phyloP scores from a whole-genome alignment of 1,284 basidiomycete genomes.

The Chalciporus sp. region DNA sequence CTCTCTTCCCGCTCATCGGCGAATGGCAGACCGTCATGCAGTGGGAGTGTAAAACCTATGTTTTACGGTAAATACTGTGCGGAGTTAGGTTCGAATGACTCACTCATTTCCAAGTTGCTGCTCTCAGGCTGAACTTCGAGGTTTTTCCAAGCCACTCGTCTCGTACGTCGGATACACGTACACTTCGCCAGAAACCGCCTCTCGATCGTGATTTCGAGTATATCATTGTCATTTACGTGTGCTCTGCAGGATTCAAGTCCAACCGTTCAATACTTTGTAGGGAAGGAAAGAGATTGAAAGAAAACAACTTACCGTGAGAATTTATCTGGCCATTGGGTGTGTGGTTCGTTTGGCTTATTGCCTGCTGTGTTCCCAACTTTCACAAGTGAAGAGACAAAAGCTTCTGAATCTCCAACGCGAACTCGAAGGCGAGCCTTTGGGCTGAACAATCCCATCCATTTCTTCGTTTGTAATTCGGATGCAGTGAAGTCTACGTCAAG shows the following conservation, averaged over 20 bases:
- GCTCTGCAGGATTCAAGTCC: constrained; percentile 7
- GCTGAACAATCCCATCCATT: constrained; percentile 11
- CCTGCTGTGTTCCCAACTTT: background rate
- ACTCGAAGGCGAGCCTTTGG: constrained; percentile 16
- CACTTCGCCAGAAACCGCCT: constrained; percentile 22
- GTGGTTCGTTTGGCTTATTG: background rate
- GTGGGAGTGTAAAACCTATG: constrained; percentile 22
- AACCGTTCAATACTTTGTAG: constrained; percentile 4
- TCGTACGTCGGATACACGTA: constrained; percentile 29
- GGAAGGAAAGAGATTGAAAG: background rate
- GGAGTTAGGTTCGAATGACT: background rate
- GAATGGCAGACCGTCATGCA: constrained; percentile 20
- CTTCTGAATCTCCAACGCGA: background rate
- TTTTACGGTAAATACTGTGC: too few relatives aligned
- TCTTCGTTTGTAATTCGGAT: constrained; percentile 13
- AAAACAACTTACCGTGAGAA: constrained; percentile 4
- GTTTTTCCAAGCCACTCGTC: constrained; percentile 7
- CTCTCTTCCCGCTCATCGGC: constrained; percentile 13
- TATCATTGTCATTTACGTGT: constrained; percentile 11
- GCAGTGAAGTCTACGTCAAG: constrained; percentile 11
- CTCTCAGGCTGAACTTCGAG: constrained; percentile 27
- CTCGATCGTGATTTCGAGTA: constrained; percentile 25
- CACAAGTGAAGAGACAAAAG: constrained; percentile 14
- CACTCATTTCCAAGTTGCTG: background rate
- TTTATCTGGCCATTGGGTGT: constrained; percentile 3